Percentiles rank a stretch among this genome's conserved stretches.
These are phyloP conservation scores for Anisogramma anomala DNA, from an alignment of 2,329 filamentous ascomycete species.

Conservation along the genomic window DNA sequence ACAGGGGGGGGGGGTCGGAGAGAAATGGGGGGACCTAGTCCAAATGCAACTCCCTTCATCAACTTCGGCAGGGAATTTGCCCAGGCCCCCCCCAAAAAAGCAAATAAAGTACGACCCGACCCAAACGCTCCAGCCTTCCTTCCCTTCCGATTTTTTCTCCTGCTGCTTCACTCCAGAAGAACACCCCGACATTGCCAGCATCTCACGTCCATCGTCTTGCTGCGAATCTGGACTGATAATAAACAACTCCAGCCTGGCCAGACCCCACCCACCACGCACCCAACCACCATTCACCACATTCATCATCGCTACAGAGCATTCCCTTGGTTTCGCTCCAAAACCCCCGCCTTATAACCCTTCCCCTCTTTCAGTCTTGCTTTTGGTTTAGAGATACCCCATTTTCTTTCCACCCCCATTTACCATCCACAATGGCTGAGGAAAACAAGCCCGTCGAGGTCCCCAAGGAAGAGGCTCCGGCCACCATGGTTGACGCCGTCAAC, in stretches of 20 bases:
- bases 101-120: conserved; percentile 16
- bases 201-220: conserved; percentile 6
- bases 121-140: conserved; percentile 11
- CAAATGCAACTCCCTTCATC: too few relatives aligned
- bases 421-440: conserved; percentile 58
- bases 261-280: neutral
- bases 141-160: conserved; percentile 6
- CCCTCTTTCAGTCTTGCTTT: conserved; percentile 14
- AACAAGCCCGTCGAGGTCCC: conserved; percentile 57
- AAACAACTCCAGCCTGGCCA: too few relatives aligned
- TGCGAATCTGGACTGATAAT: conserved; percentile 1
- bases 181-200: conserved; percentile 4
- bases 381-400: conserved; percentile 39
- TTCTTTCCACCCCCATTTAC: conserved; percentile 8
- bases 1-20: too few relatives aligned
- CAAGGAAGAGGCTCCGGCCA: conserved; percentile 35
- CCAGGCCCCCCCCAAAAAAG: conserved; percentile 4
- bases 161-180: neutral
- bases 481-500: conserved; percentile 15
- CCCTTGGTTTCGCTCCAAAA: neutral
- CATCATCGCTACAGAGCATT: conserved; percentile 2
- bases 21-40: too few relatives aligned
- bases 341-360: conserved; percentile 1
- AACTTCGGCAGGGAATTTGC: neutral
- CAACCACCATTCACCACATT: neutral